Evolutionary conservation across 2,329 filamentous ascomycete species (phyloP), one percentile per base, ranked within the genome.

Genomic region (Aureobasidium vineae): DNA sequence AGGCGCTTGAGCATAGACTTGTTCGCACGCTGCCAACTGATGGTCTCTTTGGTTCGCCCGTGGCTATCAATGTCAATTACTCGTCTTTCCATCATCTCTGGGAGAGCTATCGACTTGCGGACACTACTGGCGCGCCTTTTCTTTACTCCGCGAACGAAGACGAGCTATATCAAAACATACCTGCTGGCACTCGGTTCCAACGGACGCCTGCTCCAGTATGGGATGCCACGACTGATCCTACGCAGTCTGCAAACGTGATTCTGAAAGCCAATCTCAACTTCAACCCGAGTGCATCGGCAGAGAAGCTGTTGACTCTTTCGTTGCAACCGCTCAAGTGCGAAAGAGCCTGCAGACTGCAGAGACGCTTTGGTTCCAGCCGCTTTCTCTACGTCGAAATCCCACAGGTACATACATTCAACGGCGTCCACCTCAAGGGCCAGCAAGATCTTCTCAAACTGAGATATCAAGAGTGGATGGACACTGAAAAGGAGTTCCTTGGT

Each of bases 371-470:
- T 1, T 71, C 75, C 5, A 75, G 81, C 66, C 75, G 80, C 0
- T 79, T 82, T 23, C 69, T 83, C 1, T 79, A 78, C 47, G 66
- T 82, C 2, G 72, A 74, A 2, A 61, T 77, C 1, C 78, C 79
- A 70, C 2, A 70, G 77, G 16, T 63, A 69, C 1, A 69, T 66
- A 2, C 70, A 69, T 40, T 40, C 15, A 38, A 63, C 1, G 16
- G 69, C 1, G n/a, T 15, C 1, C 60, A 68, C 47, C 56, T 73
- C 19, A 70, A 67, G n/a, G 47, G 61, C 4, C 69, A 73, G 38
- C n/a, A 66, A 47, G 31, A 70, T 57, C 66, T 72, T 16, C 69
- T 77, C 36, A 31, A 67, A 26, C 31, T 68, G 6, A 66, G 71
- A 8, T 79, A 74, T 67, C 63, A 68, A 13, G 70, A 76, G 26